Evolutionary conservation across 345 rosid genomes (phyloP).

Genomic region (Dipteronia dyeriana): DNA sequence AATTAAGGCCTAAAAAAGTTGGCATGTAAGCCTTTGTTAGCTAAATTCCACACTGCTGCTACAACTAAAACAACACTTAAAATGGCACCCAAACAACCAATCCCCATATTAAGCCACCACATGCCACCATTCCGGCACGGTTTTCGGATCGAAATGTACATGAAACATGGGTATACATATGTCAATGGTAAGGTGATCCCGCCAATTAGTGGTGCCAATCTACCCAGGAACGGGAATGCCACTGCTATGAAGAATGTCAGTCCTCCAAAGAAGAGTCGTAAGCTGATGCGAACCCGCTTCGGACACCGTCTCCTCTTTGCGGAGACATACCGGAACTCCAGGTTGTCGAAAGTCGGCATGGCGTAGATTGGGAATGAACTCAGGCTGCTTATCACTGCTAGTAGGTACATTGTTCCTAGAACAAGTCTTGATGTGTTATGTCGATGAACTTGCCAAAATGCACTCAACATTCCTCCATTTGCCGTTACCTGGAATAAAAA

Average conservation of each 20-base stretch:
- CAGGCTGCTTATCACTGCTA: constrained; percentile 34
- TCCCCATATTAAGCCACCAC: constrained; percentile 46
- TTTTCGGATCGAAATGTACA: constrained; percentile 44
- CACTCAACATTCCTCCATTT: constrained; percentile 36
- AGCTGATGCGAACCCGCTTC: constrained; percentile 24
- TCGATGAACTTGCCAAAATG: constrained; percentile 29
- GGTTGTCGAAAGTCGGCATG: constrained; percentile 56
- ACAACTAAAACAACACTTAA: constrained; percentile 35
- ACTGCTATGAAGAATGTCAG: constrained; percentile 40
- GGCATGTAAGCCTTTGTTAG: constrained; percentile 40
- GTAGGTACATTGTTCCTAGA: constrained; percentile 26
- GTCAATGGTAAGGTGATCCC: constrained; percentile 48
- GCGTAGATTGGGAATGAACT: constrained; percentile 53
- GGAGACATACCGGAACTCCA: constrained; percentile 32
- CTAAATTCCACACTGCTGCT: constrained; percentile 42
- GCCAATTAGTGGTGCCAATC: constrained; percentile 40
- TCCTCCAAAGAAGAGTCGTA: constrained; percentile 45
- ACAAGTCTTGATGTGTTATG: constrained; percentile 27
- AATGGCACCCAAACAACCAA: constrained; percentile 44
- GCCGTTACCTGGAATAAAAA: constrained; percentile 26
- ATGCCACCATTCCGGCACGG: neutral
- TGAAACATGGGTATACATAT: constrained; percentile 56
- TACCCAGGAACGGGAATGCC: constrained; percentile 51
- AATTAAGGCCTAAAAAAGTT: constrained; percentile 47
- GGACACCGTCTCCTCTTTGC: constrained; percentile 30